phyloP scores from a whole-genome alignment of 768 basidiomycete species.

The Kwoniella dejecticola region DNA sequence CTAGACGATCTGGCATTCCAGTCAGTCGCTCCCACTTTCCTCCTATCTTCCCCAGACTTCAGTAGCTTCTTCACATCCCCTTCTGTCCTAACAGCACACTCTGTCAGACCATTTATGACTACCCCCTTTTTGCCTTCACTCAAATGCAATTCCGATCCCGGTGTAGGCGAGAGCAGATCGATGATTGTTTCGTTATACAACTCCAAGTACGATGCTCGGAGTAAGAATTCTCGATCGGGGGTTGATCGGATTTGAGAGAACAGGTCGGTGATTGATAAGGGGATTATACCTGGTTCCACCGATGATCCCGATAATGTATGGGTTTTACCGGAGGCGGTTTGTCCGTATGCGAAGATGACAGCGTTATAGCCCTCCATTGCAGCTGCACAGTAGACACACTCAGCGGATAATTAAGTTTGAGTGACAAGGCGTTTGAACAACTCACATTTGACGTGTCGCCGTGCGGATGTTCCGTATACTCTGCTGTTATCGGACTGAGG shows the following conservation, averaged over 20 bases:
- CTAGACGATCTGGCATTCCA: slow-evolving; percentile 96
- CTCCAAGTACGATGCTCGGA: slow-evolving; percentile 93
- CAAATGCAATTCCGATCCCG: slow-evolving; percentile 64
- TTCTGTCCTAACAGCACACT: slow-evolving; percentile 90
- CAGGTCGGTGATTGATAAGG: slow-evolving; percentile 79
- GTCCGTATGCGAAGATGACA: slow-evolving; percentile 82
- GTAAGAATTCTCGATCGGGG: slow-evolving; percentile 81
- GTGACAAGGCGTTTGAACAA: neutral
- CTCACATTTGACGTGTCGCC: slow-evolving; percentile 48
- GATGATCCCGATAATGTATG: slow-evolving; percentile 65
- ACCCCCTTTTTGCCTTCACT: slow-evolving; percentile 61
- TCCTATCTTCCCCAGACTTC: slow-evolving; percentile 78
- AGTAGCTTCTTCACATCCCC: slow-evolving; percentile 83
- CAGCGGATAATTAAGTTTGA: slow-evolving; percentile 10
- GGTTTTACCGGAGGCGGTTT: slow-evolving; percentile 80
- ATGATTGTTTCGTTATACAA: slow-evolving; percentile 75
- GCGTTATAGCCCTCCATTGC: slow-evolving; percentile 98
- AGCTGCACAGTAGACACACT: slow-evolving; percentile 56
- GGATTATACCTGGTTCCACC: slow-evolving; percentile 89
- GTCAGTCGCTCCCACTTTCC: slow-evolving; percentile 93
- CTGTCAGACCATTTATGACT: slow-evolving; percentile 68
- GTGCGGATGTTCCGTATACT: slow-evolving; percentile 47
- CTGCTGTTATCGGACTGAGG: slow-evolving; percentile 42
- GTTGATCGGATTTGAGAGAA: slow-evolving; percentile 63
- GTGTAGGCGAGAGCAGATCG: slow-evolving; percentile 71